Percentiles rank a stretch among this genome's conserved stretches.
phyloP scores from a whole-genome alignment of 192 early-diverging fungal genomes.

The Entomortierella lignicola region DNA sequence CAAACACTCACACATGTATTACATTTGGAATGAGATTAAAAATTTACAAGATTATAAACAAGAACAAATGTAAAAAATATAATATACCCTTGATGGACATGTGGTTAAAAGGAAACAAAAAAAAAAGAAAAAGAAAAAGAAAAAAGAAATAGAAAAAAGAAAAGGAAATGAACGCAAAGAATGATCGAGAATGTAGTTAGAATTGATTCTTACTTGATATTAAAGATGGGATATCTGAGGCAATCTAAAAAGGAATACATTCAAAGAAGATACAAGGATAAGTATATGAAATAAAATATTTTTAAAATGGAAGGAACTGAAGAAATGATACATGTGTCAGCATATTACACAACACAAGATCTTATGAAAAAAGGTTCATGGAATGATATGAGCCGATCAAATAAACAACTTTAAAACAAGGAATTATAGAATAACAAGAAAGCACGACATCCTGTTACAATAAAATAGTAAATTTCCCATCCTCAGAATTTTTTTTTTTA shows the following conservation, averaged over 20 bases:
- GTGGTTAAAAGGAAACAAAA: too few species aligned
- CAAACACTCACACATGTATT: neutral
- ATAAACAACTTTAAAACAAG: neutral
- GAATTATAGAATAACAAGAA: too few species aligned
- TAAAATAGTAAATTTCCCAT: too few species aligned
- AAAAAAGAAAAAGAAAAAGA: neutral
- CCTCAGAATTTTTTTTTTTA: too few species aligned
- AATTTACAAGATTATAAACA: too few species aligned
- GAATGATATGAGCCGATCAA: neutral
- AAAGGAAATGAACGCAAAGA: neutral
- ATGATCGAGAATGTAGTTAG: neutral
- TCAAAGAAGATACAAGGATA: neutral
- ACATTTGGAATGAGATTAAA: neutral
- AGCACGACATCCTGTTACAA: too few species aligned
- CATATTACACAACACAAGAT: conserved; percentile 27
- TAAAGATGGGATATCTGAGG: neutral
- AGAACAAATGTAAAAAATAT: too few species aligned
- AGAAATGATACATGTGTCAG: conserved; percentile 20
- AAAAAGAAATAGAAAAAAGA: neutral
- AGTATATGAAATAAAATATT: neutral
- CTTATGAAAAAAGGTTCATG: neutral
- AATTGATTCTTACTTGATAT: neutral
- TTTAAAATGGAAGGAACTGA: neutral
- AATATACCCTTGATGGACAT: too few species aligned
- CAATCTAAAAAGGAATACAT: neutral